phyloP scores from a whole-genome alignment of 139 green algal species.

The Auxenochlorella pyrenoidosa region DNA sequence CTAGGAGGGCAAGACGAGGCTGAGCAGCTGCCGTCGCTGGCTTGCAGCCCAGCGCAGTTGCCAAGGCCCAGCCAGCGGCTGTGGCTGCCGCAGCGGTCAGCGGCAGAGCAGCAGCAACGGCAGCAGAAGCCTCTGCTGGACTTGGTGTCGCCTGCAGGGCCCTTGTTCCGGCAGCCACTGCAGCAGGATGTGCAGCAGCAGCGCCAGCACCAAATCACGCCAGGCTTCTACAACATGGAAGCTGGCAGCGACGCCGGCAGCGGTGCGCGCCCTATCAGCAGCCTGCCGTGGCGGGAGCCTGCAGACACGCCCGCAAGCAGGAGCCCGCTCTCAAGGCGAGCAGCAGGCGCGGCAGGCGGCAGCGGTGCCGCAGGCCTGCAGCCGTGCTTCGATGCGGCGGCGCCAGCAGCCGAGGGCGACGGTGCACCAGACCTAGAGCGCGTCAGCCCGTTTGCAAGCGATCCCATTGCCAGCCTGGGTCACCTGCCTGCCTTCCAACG shows the following conservation, averaged over 20 bases:
- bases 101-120: neutral
- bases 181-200: neutral
- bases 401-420: neutral
- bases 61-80: neutral
- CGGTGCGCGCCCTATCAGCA: neutral
- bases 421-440: neutral
- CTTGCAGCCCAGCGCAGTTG: neutral
- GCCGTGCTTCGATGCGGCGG: neutral
- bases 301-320: neutral
- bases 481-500: conserved; percentile 15
- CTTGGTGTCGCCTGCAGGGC: neutral
- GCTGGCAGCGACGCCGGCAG: conserved; percentile 15
- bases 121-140: neutral
- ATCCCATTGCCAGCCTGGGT: conserved; percentile 21
- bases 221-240: conserved; percentile 20
- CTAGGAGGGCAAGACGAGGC: neutral
- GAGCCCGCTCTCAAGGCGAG: neutral
- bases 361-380: neutral
- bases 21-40: neutral
- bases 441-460: neutral
- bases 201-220: neutral
- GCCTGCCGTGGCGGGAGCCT: neutral
- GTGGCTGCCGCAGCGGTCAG: conserved; percentile 11
- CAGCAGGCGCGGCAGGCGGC: neutral
- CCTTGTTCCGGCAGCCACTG: neutral